Conservation (phyloP, 208 protist genomes). For the Acanthamoeba lenticulata region DNA sequence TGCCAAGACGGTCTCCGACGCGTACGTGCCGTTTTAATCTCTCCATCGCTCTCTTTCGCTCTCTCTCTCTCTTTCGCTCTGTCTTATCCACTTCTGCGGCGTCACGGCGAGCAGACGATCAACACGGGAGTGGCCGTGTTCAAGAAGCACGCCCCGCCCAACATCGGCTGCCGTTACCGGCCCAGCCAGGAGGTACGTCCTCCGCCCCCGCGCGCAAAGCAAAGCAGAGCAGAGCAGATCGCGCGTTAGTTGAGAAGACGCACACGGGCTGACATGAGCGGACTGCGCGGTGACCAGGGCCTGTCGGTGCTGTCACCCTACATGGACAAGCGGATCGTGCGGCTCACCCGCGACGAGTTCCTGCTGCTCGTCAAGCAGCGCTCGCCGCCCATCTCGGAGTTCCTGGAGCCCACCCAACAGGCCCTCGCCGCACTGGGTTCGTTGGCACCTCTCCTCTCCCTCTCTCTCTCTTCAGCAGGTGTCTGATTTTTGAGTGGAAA, state of each 20-base stretch:
- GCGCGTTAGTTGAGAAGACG: background rate
- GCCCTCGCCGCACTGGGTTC: background rate
- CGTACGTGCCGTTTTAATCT: background rate
- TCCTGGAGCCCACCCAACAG: background rate
- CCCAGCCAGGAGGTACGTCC: constrained; percentile 21
- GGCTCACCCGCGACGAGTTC: constrained; percentile 33
- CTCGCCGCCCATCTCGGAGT: background rate
- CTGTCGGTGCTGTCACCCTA: background rate
- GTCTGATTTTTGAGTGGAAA: background rate
- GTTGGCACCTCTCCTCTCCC: too few species aligned
- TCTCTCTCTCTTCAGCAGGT: too few species aligned
- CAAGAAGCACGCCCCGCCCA: constrained; percentile 49
- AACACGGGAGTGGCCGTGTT: constrained; percentile 17
- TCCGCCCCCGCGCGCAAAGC: too few species aligned
- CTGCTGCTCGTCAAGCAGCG: constrained; percentile 37
- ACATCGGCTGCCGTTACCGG: constrained; percentile 37
- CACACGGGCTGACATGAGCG: background rate
- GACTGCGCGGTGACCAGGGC: background rate
- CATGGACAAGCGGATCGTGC: constrained; percentile 16
- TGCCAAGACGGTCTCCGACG: background rate
- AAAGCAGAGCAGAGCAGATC: too few species aligned
- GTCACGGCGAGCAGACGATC: background rate
- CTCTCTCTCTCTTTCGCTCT: background rate
- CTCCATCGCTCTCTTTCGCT: background rate
- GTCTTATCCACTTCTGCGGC: too few species aligned